Base-by-base conservation (phyloP, 176 grass and related monocot genomes). In the Triticum turgidum region DNA sequence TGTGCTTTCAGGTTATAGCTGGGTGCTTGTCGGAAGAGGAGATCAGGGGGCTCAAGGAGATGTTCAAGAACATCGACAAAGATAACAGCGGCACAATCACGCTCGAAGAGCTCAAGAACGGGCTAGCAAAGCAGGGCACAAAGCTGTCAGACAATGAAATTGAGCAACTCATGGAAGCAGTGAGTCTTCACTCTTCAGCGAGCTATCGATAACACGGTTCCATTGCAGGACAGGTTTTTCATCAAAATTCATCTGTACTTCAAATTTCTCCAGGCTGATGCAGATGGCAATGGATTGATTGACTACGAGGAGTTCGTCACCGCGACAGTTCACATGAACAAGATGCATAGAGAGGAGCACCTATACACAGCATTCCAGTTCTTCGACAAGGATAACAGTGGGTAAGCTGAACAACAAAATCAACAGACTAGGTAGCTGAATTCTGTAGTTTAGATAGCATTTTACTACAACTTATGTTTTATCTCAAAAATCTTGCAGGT, bases 11-110 rank as follows among this genome's bases (percentile, higher is more conserved):
- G 95, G 88, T 98, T 25, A 93, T 98, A 88, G 93, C 93, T 9
- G 95, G 93, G 71, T 95, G 93, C 80, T 85, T 98, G 67, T 98
- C 93, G 1, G 95, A 98, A 82, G 95, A 98, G 86, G 95, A 98
- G 72, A 93, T 98, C 64, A 86, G 42, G 21, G 95, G 95, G 45
- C 77, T 98, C n/a, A 95, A 98, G 86, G 91, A 95, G 87, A 95
- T 95, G 95, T 93, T 98, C 83, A 98, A 98, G 83, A 90, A 83
- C 83, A 98, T 98, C 6, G 95, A 95, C 82, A 92, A 92, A 51
- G 95, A 98, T 27, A 92, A 92, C 49, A 98, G 89, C 5, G 89
- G 93, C 14, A 95, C 89, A 9, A 98, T 98, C 25, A 95, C 93
- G 1, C 91, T 98, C 10, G 93, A 95, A 20, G 93, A 95, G 61